Percentiles rank a stretch among this genome's conserved stretches.
Conservation (phyloP, 192 early-diverging fungal genomes). For the Hyaloraphidium curvatum region DNA sequence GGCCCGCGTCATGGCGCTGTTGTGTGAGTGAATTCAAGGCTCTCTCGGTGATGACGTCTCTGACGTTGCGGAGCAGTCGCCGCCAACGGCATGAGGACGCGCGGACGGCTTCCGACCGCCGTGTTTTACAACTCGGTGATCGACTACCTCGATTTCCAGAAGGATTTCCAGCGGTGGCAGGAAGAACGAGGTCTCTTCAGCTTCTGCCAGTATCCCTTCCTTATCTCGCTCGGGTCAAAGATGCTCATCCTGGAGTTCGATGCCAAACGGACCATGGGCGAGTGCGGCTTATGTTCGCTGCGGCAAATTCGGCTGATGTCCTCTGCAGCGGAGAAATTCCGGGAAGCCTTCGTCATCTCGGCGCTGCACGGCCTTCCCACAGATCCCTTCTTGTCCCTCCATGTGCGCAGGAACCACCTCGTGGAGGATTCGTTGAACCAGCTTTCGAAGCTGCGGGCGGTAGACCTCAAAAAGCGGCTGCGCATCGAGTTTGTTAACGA, state of each 20-base stretch:
- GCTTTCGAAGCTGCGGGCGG: conserved; percentile 15
- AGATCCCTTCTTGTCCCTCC: conserved; percentile 29
- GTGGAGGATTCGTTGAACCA: conserved; percentile 34
- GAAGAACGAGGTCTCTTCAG: conserved; percentile 25
- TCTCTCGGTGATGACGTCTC: not conserved
- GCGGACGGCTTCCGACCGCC: not conserved
- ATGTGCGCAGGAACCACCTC: conserved; percentile 19
- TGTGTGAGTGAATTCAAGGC: not conserved
- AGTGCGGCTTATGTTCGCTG: no score
- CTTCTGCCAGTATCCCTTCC: conserved; percentile 36
- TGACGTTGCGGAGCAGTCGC: not conserved
- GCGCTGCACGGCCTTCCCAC: conserved; percentile 20
- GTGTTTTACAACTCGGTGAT: conserved; percentile 7
- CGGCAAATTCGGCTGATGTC: conserved; percentile 17
- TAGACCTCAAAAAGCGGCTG: conserved; percentile 34
- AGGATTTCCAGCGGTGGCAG: conserved; percentile 27
- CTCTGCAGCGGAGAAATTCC: conserved; percentile 8
- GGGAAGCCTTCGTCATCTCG: conserved; percentile 22
- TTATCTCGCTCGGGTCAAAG: conserved; percentile 30
- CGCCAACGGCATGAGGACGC: not conserved
- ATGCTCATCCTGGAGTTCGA: conserved; percentile 19
- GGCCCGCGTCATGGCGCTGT: conserved; percentile 4
- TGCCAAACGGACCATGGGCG: not conserved
- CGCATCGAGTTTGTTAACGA: conserved; percentile 22
- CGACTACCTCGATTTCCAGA: conserved; percentile 24